phyloP scores from a whole-genome alignment of 345 rosid genomes.

The Citrus medica region DNA sequence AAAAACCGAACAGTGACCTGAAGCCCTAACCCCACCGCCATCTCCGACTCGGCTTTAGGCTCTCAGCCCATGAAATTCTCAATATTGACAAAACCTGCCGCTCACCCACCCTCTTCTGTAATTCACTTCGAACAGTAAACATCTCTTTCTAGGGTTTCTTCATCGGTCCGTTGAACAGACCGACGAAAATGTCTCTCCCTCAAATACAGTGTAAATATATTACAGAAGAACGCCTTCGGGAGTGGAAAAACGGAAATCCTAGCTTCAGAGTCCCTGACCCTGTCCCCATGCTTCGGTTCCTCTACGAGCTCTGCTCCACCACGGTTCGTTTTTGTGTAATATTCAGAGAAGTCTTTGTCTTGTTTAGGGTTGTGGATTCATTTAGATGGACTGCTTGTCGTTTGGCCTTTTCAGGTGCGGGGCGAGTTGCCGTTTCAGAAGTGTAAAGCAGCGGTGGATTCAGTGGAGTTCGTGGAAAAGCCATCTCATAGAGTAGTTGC shows the following conservation, averaged over 20 bases:
- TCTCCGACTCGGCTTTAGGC: neutral
- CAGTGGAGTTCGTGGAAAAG: conserved; percentile 52
- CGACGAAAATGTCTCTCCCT: conserved; percentile 56
- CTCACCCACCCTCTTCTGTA: neutral
- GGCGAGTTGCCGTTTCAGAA: conserved; percentile 88
- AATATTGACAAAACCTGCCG: neutral
- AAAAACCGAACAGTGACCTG: neutral
- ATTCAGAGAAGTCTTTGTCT: neutral
- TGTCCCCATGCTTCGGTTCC: conserved; percentile 81
- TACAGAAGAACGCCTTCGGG: conserved; percentile 71
- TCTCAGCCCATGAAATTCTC: neutral
- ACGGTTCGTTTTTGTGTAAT: conserved; percentile 39
- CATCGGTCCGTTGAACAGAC: neutral
- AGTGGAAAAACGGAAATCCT: conserved; percentile 71
- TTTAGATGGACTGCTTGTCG: neutral
- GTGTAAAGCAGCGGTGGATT: conserved; percentile 70
- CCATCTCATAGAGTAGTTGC: conserved; percentile 54
- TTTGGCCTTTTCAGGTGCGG: conserved; percentile 53
- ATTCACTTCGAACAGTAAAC: neutral
- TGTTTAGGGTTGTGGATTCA: neutral
- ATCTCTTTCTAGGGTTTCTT: conserved; percentile 15
- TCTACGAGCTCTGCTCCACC: conserved; percentile 84
- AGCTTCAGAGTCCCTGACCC: conserved; percentile 50
- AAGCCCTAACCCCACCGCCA: conserved; percentile 12
- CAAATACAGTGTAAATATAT: conserved; percentile 60